These are phyloP conservation scores for Pseudogymnoascus sp. DNA, from an alignment of 2,329 filamentous ascomycete genomes.

Conservation along the genomic window DNA sequence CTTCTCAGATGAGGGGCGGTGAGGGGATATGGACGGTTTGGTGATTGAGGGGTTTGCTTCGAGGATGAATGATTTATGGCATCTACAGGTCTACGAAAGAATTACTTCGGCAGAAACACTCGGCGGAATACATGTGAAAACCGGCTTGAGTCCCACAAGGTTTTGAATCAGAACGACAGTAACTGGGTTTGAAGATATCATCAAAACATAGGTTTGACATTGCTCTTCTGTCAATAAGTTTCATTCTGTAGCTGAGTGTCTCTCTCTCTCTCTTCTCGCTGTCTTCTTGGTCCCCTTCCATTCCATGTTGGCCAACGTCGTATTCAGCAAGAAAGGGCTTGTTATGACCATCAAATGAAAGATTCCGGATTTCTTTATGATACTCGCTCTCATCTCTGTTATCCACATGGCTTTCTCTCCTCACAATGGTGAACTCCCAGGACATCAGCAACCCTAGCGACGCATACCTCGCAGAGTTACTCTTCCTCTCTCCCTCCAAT, in stretches of 20 bases:
- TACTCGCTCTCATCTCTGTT: background rate
- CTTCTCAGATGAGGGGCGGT: background rate
- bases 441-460: no score
- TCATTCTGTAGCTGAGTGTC: background rate
- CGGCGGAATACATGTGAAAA: background rate
- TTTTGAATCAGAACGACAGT: background rate
- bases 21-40: background rate
- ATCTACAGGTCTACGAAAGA: background rate
- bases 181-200: background rate
- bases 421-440: background rate
- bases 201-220: background rate
- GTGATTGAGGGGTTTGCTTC: background rate
- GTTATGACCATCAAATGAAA: background rate
- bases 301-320: background rate
- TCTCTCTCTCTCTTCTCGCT: background rate
- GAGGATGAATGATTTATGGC: background rate
- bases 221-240: background rate
- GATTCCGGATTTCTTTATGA: background rate
- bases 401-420: background rate
- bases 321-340: background rate
- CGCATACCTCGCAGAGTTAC: background rate
- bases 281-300: background rate
- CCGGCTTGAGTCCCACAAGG: background rate
- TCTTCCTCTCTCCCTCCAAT: background rate
- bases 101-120: background rate